phyloP scores from a whole-genome alignment of 805 yeast genomes.

The Vanderwaltozyma tropicalis region DNA sequence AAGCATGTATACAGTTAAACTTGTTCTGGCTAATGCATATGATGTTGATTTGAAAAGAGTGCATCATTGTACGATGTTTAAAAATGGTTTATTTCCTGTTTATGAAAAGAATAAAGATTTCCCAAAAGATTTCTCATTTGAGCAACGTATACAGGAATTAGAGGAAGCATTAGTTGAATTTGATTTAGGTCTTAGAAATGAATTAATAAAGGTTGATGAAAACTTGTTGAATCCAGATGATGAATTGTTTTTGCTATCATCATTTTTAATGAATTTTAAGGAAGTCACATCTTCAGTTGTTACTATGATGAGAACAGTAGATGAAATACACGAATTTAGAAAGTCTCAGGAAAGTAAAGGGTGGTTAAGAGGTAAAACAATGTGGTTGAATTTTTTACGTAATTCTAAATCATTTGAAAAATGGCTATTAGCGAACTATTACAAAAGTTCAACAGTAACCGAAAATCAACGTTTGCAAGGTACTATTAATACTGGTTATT shows the following conservation, averaged over 20 bases:
- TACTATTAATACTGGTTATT: conserved; percentile 3
- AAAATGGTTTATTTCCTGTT: conserved; percentile 7
- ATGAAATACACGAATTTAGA: conserved; percentile 25
- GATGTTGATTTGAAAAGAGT: conserved; percentile 29
- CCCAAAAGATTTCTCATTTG: conserved; percentile 20
- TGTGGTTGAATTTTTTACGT: conserved; percentile 36
- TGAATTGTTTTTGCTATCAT: conserved; percentile 40
- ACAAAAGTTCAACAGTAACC: conserved; percentile 18
- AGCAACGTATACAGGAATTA: conserved; percentile 16
- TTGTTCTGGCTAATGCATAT: conserved; percentile 30
- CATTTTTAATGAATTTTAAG: conserved; percentile 39
- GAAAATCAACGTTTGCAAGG: conserved; percentile 32
- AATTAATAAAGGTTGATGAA: conserved; percentile 15
- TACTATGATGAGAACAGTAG: conserved; percentile 25
- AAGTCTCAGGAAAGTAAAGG: conserved; percentile 28
- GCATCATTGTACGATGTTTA: conserved; percentile 10
- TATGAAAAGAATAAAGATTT: conserved; percentile 11
- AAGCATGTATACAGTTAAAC: conserved; percentile 26
- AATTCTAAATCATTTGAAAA: conserved; percentile 27
- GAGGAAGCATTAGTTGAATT: conserved; percentile 27
- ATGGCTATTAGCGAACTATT: conserved; percentile 23
- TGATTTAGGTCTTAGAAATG: conserved; percentile 28
- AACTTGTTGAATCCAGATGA: conserved; percentile 36
- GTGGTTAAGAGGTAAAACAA: conserved; percentile 27
- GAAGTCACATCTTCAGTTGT: conserved; percentile 29